Base-by-base conservation (phyloP, 495 filamentous ascomycete genomes). In the Hypoxylon trugodes region DNA sequence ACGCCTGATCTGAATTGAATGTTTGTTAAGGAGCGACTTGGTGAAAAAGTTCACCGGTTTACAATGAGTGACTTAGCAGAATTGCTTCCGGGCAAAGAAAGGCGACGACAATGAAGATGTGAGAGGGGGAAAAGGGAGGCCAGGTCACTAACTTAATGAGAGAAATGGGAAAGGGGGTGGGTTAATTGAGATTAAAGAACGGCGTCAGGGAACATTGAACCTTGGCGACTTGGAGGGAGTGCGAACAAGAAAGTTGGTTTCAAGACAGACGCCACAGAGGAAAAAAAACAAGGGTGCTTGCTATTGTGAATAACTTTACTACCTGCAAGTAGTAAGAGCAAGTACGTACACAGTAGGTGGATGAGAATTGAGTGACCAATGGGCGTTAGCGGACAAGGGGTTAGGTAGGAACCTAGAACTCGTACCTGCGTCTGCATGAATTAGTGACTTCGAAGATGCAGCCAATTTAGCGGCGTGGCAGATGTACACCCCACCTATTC, bases 21-120 rank as follows among this genome's bases (percentile, higher is more conserved):
- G 58, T 58, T 56, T 56, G 53, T 53, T 65, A 72, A 72, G 42
- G 69, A 72, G 67, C 63, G 69, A 51, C 59, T 58, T 67, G 67
- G 69, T 67, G 69, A 70, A 33, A 50, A n/a, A 63, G 52, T 57
- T 67, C 67, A 72, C 69, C 69, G 50, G 61, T 50, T 46, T 25
- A 72, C 67, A 72, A 72, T 63, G 70, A 72, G 53, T 50, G 59
- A 65, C 61, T 57, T 32, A 45, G 50, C 50, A 33, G n/a, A 53
- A 58, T 54, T 65, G 65, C 61, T 71, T 69, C 59, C 69, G 66
- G 63, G 64, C 64, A 55, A 55, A 67, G 61, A 62, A 69, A 65
- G 59, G 56, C 58, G 54, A 62, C 52, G 57, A 59, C 53, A 61
- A 72, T 63, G 53, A 64, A 65, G 41, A 59, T 62, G 45, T 53